Conservation (phyloP, 345 rosid genomes). For the Syzygium oleosum region DNA sequence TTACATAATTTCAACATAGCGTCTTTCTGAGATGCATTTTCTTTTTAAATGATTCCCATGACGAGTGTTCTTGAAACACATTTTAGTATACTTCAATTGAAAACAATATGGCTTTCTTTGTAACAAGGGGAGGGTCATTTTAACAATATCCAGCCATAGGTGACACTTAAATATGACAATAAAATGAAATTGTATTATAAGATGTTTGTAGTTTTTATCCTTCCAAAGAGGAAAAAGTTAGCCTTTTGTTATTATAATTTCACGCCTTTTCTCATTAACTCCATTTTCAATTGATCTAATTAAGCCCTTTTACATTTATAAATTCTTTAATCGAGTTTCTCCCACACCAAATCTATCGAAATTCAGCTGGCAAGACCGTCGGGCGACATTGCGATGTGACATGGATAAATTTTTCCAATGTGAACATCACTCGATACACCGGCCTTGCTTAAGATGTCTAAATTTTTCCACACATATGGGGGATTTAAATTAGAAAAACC, state of each 20-base stretch:
- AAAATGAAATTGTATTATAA: not conserved
- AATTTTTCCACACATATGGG: not conserved
- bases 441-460: not conserved
- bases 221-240: not conserved
- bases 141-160: not conserved
- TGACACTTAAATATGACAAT: not conserved
- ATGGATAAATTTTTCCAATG: no score
- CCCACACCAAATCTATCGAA: not conserved
- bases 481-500: no score
- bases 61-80: not conserved
- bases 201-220: not conserved
- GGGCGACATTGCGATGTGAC: not conserved
- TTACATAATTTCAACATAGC: not conserved
- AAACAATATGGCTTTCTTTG: not conserved
- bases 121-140: not conserved
- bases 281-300: not conserved
- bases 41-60: not conserved
- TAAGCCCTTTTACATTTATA: not conserved
- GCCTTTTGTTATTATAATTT: not conserved
- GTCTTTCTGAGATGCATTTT: not conserved
- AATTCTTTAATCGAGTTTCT: not conserved
- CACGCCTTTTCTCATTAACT: not conserved
- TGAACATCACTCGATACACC: not conserved
- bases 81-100: not conserved
- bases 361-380: not conserved